Evolutionary conservation across 768 basidiomycete species (phyloP).

Genomic region (Russula earlei): DNA sequence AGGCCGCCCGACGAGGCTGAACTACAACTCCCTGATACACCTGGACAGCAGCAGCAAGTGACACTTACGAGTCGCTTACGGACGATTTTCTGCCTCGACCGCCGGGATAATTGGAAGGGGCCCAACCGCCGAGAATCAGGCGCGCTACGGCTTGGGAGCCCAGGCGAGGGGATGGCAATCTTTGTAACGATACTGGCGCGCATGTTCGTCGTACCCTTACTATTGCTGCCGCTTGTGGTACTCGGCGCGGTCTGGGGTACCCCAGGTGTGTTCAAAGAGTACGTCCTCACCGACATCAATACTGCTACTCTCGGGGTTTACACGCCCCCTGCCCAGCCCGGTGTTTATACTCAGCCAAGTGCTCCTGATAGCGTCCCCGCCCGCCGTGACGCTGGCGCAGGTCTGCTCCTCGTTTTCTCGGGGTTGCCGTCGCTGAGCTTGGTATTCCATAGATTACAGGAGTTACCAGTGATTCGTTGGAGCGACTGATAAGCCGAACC

Average conservation of each 20-base stretch:
- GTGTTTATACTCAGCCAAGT: slow-evolving; percentile 83
- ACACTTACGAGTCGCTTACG: slow-evolving; percentile 35
- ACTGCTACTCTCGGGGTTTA: not conserved
- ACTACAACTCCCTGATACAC: slow-evolving; percentile 29
- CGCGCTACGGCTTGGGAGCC: slow-evolving; percentile 22
- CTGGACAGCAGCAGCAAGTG: slow-evolving; percentile 10
- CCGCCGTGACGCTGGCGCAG: slow-evolving; percentile 62
- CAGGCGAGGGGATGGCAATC: slow-evolving; percentile 75
- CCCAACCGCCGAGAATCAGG: slow-evolving; percentile 34
- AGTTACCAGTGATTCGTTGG: slow-evolving; percentile 80
- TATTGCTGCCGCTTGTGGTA: slow-evolving; percentile 70
- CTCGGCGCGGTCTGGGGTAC: slow-evolving; percentile 48
- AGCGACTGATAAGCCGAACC: slow-evolving; percentile 80
- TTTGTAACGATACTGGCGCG: slow-evolving; percentile 69
- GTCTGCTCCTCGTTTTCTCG: slow-evolving; percentile 21
- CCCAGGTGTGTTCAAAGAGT: slow-evolving; percentile 67
- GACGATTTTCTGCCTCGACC: slow-evolving; percentile 34
- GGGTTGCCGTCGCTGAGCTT: slow-evolving; percentile 21
- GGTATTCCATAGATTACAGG: slow-evolving; percentile 54
- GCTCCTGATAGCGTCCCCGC: slow-evolving; percentile 72
- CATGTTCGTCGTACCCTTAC: slow-evolving; percentile 77
- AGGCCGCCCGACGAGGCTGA: slow-evolving; percentile 25
- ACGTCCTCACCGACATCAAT: slow-evolving; percentile 27
- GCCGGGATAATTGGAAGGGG: slow-evolving; percentile 38
- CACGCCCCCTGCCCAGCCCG: slow-evolving; percentile 38